Base-by-base conservation (phyloP, 129 eudicot genomes). In the Flaveria sonorensis region DNA sequence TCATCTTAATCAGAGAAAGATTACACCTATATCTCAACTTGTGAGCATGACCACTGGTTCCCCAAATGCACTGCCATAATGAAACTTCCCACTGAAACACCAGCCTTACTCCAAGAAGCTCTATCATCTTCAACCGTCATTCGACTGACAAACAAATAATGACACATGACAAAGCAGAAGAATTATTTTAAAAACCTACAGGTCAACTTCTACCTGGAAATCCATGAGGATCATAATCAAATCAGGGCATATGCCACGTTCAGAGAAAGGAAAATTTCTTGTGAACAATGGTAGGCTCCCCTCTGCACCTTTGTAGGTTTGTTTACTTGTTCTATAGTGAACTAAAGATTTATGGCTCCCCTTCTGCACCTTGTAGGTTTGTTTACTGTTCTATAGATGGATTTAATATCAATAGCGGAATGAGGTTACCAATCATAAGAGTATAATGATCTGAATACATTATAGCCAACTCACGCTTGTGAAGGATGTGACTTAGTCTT, bases 121-220 rank as follows among this genome's bases (percentile, higher is more conserved):
- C 99, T 55, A 95, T 87, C 97, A 95, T 91, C 84, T 95, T 95
- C 99, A 68, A 95, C 99, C 63, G 99, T 95, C 99, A 91, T 95
- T 71, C 99, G 97, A 71, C 99, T 94, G 81, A 74, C 30, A 40
- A 76, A 45, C 1, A 62, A 68, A 21, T 47, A 73, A 68, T 26
- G 53, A 30, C 13, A 73, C 45, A 59, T 73, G 8, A 59, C 11
- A 76, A 70, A 39, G 61, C 15, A 70, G 5, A 40, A 36, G 71
- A 39, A 61, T 28, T 45, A 74, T 4, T 36, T 36, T 36, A 46
- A 20, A 19, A 24, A 11, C 3, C 42, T 39, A 3, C 48, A 18
- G 20, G 52, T 20, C 43, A 28, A 60, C 13, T 72, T 48, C 51
- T 81, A 94, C 99, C 97, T 24, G 99, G 96, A 80, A 91, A 95